These are phyloP conservation scores for Calonectria honghensis DNA, from an alignment of 2,329 filamentous ascomycete species.

Conservation along the genomic window DNA sequence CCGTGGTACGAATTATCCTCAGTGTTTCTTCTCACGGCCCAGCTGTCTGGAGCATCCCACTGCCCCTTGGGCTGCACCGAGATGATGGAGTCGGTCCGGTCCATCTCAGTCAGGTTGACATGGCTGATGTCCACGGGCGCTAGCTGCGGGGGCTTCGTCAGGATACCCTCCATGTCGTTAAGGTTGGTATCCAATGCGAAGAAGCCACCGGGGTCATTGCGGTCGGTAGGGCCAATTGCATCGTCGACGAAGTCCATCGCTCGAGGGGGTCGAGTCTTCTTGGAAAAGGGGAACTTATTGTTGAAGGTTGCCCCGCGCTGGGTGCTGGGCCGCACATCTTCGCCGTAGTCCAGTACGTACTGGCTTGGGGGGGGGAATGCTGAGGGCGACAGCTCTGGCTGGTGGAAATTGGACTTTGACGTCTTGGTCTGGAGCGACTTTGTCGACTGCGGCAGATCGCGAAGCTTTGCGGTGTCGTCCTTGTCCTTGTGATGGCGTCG, in stretches of 20 bases:
- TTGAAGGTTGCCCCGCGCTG: slow-evolving; percentile 73
- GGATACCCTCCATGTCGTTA: slow-evolving; percentile 92
- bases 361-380: slow-evolving; percentile 59
- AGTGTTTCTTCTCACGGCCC: slow-evolving; percentile 87
- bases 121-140: slow-evolving; percentile 80
- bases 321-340: slow-evolving; percentile 55
- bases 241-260: slow-evolving; percentile 74
- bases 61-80: slow-evolving; percentile 70
- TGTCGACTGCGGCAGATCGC: slow-evolving; percentile 71
- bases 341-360: slow-evolving; percentile 54
- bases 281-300: slow-evolving; percentile 78
- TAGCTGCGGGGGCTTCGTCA: slow-evolving; percentile 81
- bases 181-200: slow-evolving; percentile 92
- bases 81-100: slow-evolving; percentile 60
- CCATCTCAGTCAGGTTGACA: slow-evolving; percentile 66
- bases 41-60: slow-evolving; percentile 97
- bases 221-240: slow-evolving; percentile 76
- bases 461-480: slow-evolving; percentile 62
- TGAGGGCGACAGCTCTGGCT: slow-evolving; percentile 62
- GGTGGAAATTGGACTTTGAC: slow-evolving; percentile 68
- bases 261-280: slow-evolving; percentile 70
- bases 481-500: slow-evolving; percentile 74
- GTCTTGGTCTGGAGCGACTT: slow-evolving; percentile 71
- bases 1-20: slow-evolving; percentile 77
- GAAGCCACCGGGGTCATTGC: slow-evolving; percentile 75